Percentiles rank a stretch among this genome's conserved stretches.
phyloP scores from a whole-genome alignment of 768 basidiomycete genomes.

The Pleurotus sapidus region DNA sequence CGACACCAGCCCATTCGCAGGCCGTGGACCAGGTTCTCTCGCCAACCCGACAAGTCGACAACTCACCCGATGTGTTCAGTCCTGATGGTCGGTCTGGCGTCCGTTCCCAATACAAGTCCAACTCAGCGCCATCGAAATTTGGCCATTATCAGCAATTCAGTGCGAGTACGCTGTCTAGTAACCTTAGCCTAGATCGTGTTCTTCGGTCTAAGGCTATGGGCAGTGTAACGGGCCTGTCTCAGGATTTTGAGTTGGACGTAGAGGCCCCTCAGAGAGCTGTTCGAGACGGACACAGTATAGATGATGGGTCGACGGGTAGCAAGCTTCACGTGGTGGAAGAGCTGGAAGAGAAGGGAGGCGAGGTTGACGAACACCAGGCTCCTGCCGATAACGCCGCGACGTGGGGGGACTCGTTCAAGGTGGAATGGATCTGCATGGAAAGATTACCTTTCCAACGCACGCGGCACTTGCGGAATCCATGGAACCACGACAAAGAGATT shows the following conservation, averaged over 20 bases:
- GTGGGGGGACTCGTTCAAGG: slow-evolving; percentile 79
- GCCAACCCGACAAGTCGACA: slow-evolving; percentile 2
- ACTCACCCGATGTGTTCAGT: slow-evolving; percentile 28
- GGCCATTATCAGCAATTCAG: slow-evolving; percentile 33
- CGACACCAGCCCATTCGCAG: slow-evolving; percentile 9
- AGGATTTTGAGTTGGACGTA: too few species aligned
- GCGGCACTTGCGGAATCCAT: slow-evolving; percentile 83
- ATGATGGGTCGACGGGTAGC: not conserved
- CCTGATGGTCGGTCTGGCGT: not conserved
- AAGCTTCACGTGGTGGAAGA: slow-evolving; percentile 21
- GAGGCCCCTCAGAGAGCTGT: slow-evolving; percentile 38
- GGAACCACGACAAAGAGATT: slow-evolving; percentile 84
- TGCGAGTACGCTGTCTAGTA: slow-evolving; percentile 18
- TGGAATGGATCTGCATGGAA: slow-evolving; percentile 78
- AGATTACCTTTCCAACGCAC: slow-evolving; percentile 74
- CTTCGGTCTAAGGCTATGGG: not conserved
- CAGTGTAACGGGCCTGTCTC: too few species aligned
- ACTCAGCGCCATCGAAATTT: slow-evolving; percentile 55
- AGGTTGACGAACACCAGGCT: slow-evolving; percentile 16
- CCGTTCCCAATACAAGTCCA: slow-evolving; percentile 7
- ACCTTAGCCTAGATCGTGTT: slow-evolving; percentile 28
- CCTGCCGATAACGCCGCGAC: slow-evolving; percentile 21
- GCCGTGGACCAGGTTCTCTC: slow-evolving; percentile 4
- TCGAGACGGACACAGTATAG: slow-evolving; percentile 13
- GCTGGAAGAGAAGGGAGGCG: slow-evolving; percentile 22